A percentile compares a stretch with the other conserved stretches of the same genome.
These are phyloP conservation scores for Fraxinus platypoda DNA, from an alignment of 305 asterid species.

Conservation along the genomic window DNA sequence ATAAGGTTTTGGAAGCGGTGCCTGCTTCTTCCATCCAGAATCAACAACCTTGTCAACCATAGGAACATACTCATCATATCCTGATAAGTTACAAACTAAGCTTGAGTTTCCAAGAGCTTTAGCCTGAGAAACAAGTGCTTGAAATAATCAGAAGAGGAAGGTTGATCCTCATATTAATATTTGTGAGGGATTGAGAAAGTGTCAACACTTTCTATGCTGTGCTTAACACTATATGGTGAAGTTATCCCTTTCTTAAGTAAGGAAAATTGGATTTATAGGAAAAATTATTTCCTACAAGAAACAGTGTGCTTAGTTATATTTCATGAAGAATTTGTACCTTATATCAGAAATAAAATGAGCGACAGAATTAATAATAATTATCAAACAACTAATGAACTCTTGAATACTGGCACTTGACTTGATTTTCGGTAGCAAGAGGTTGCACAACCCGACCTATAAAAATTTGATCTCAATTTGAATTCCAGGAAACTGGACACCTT, in stretches of 20 bases:
- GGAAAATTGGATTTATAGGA: background rate
- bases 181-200: background rate
- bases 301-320: background rate
- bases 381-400: background rate
- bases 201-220: background rate
- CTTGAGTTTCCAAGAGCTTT: constrained; percentile 70
- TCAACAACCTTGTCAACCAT: constrained; percentile 99
- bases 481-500: background rate
- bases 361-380: background rate
- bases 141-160: background rate
- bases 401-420: background rate
- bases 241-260: background rate
- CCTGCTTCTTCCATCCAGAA: constrained; percentile 82
- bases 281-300: background rate
- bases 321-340: background rate
- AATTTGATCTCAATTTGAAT: background rate
- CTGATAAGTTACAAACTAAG: constrained; percentile 53
- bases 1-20: constrained; percentile 50
- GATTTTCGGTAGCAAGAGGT: background rate
- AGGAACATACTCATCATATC: constrained; percentile 96
- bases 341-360: background rate
- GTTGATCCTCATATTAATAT: background rate
- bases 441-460: background rate
- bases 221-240: background rate
- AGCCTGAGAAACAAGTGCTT: constrained; percentile 48